Evolutionary conservation across 768 basidiomycete species (phyloP).

Genomic region (Tricholomella constricta): DNA sequence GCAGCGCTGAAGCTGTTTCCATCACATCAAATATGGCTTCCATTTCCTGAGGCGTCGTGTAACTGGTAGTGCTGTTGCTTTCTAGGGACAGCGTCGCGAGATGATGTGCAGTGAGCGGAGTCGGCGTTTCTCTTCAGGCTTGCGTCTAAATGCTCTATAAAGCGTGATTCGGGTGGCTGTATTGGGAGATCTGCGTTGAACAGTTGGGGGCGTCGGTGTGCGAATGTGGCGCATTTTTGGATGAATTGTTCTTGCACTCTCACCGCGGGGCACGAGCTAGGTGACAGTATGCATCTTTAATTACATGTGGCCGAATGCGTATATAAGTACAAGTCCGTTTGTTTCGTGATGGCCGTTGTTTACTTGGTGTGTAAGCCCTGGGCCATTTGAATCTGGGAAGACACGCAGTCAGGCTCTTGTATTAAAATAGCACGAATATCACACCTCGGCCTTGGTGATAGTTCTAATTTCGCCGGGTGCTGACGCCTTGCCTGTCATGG

Average conservation of each 20-base stretch:
- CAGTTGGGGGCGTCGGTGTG: not conserved
- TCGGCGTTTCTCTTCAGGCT: not conserved
- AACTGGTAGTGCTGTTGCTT: no score
- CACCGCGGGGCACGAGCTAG: not conserved
- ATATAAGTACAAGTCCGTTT: not conserved
- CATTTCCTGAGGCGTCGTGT: not conserved
- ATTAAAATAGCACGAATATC: not conserved
- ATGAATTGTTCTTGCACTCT: not conserved
- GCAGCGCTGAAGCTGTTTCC: not conserved
- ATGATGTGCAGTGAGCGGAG: not conserved
- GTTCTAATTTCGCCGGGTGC: slow-evolving; percentile 78
- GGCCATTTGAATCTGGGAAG: slow-evolving; percentile 43
- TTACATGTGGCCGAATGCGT: not conserved
- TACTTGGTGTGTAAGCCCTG: slow-evolving; percentile 38
- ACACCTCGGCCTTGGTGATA: slow-evolving; percentile 72
- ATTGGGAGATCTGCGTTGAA: not conserved
- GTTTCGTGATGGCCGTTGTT: not conserved
- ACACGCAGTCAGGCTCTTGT: not conserved
- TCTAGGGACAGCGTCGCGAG: no score
- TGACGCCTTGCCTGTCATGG: slow-evolving; percentile 62
- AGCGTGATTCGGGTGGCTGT: not conserved
- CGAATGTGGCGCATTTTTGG: not conserved
- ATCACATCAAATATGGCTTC: not conserved
- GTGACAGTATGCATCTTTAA: not conserved
- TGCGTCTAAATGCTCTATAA: not conserved